Evolutionary conservation across 2,329 filamentous ascomycete genomes (phyloP).

Genomic region (Cytospora leucostoma): DNA sequence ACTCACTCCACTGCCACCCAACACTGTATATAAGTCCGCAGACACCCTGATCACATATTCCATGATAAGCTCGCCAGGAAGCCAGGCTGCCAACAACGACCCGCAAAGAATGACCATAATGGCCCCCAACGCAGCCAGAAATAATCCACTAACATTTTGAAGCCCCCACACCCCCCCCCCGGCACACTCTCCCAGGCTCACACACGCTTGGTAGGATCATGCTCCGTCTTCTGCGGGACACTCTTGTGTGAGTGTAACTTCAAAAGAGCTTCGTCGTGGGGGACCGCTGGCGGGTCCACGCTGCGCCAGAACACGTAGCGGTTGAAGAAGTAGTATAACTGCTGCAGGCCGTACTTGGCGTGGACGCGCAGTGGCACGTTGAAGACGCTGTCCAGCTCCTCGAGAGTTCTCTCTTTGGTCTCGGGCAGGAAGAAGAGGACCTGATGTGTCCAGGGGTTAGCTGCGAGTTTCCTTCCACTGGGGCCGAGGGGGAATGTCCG

Average conservation of each 20-base stretch:
- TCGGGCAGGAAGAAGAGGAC: conserved; percentile 41
- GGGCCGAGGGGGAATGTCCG: neutral
- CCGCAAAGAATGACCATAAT: no score
- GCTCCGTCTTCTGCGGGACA: conserved; percentile 33
- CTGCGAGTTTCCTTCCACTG: neutral
- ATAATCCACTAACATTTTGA: neutral
- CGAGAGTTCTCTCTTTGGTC: conserved; percentile 43
- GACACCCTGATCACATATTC: neutral
- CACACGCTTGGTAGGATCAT: conserved; percentile 35
- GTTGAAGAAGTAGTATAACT: conserved; percentile 37
- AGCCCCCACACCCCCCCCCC: neutral
- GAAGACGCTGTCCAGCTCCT: conserved; percentile 43
- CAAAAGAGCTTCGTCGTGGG: conserved; percentile 30
- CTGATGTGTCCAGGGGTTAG: neutral
- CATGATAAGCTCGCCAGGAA: neutral
- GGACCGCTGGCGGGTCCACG: conserved; percentile 33
- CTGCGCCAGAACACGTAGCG: conserved; percentile 36
- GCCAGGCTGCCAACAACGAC: neutral
- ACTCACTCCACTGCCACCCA: no score
- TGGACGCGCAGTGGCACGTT: conserved; percentile 41
- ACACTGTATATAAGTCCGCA: no score
- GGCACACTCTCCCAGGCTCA: conserved; percentile 18
- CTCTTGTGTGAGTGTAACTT: conserved; percentile 32
- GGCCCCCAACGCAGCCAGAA: neutral
- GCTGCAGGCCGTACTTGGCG: conserved; percentile 44